A percentile compares a stretch with the other conserved stretches of the same genome.
Conservation (phyloP, 495 filamentous ascomycete species). For the Penicillium canescens region DNA sequence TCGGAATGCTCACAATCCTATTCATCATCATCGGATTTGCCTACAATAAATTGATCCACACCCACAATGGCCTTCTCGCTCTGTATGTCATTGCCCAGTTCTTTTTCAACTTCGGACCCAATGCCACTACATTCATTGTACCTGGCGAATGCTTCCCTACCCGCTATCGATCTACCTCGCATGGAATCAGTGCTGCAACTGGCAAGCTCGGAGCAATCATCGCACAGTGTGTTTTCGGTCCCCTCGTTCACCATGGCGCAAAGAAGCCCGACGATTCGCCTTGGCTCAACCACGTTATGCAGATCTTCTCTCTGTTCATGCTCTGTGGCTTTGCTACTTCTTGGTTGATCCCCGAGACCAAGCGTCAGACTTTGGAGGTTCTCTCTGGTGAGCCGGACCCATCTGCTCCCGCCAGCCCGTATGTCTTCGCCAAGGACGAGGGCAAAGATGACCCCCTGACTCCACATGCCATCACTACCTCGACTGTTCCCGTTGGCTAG, state of each 20-base stretch:
- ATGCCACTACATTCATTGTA: constrained; percentile 87
- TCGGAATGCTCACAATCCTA: constrained; percentile 70
- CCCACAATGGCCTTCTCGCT: constrained; percentile 58
- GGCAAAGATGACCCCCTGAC: too few species aligned
- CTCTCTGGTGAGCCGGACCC: constrained; percentile 12
- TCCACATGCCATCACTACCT: too few species aligned
- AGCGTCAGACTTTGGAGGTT: constrained; percentile 56
- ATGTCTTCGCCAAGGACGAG: too few species aligned
- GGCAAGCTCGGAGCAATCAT: constrained; percentile 80
- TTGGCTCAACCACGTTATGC: constrained; percentile 78
- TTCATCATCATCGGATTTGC: constrained; percentile 76
- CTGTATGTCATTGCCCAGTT: constrained; percentile 82
- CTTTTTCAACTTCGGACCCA: constrained; percentile 88
- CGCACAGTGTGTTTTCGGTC: constrained; percentile 49
- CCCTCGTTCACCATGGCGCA: constrained; percentile 42
- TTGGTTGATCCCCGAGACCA: constrained; percentile 72
- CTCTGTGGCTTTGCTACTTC: constrained; percentile 66
- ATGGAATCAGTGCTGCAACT: constrained; percentile 79
- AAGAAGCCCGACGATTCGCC: constrained; percentile 43
- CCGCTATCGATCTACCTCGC: constrained; percentile 78
- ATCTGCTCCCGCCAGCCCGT: too few species aligned
- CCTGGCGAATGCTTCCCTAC: constrained; percentile 91
- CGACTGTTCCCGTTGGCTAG: too few species aligned
- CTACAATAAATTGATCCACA: constrained; percentile 47
- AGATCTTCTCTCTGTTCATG: constrained; percentile 84